Evolutionary conservation across 306 rosid species (phyloP).

Genomic region (Styphnolobium japonicum): DNA sequence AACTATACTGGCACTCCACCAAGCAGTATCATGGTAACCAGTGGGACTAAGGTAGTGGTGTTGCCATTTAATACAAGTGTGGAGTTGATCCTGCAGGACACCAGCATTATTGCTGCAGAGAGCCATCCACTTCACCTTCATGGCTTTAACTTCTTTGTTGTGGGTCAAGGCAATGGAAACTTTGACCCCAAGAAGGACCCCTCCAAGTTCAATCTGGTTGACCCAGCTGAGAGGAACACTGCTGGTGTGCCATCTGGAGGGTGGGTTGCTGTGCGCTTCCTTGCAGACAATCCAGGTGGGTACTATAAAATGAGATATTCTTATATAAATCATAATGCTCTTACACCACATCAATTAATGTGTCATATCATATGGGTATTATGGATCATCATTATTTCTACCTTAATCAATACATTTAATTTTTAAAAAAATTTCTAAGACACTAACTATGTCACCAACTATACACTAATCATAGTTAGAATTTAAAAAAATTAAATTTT

Average conservation of each 20-base stretch:
- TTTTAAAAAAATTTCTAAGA: too few relatives aligned
- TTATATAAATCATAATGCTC: not conserved
- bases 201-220: slow-evolving; percentile 41
- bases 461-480: too few relatives aligned
- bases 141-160: slow-evolving; percentile 55
- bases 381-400: not conserved
- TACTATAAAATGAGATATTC: not conserved
- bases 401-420: too few relatives aligned
- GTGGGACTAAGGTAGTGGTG: slow-evolving; percentile 44
- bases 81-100: slow-evolving; percentile 53
- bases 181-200: slow-evolving; percentile 51
- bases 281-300: slow-evolving; percentile 51
- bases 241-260: slow-evolving; percentile 54
- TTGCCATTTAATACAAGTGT: slow-evolving; percentile 46
- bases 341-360: not conserved
- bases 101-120: slow-evolving; percentile 47
- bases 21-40: slow-evolving; percentile 33
- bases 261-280: slow-evolving; percentile 56
- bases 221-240: slow-evolving; percentile 58
- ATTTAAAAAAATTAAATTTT: too few relatives aligned
- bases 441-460: too few relatives aligned
- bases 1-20: slow-evolving; percentile 58
- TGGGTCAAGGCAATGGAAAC: slow-evolving; percentile 50
- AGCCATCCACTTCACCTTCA: slow-evolving; percentile 66
- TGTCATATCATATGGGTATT: not conserved